phyloP scores from a whole-genome alignment of 495 filamentous ascomycete genomes.

The Hypoxylon crocopeplum region DNA sequence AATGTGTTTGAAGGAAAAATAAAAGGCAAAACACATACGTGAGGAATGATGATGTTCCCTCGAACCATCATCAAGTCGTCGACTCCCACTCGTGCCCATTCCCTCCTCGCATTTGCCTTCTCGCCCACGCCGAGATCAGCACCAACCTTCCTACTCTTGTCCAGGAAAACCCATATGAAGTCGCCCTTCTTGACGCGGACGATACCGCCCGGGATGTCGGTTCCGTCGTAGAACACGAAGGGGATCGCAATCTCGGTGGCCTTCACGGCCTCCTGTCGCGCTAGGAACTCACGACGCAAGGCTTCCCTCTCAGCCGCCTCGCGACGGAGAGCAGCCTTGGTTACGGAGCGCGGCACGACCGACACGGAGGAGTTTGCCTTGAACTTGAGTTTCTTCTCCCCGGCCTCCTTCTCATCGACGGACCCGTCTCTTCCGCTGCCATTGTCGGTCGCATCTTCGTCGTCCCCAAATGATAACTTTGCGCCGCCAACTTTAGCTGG shows the following conservation, averaged over 20 bases:
- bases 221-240: conserved; percentile 99
- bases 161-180: conserved; percentile 87
- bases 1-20: background rate
- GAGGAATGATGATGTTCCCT: conserved; percentile 91
- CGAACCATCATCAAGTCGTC: conserved; percentile 95
- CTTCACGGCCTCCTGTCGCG: conserved; percentile 85
- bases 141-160: conserved; percentile 87
- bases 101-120: conserved; percentile 69
- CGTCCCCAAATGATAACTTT: conserved; percentile 52
- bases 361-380: conserved; percentile 70
- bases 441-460: conserved; percentile 29
- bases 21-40: conserved; percentile 67
- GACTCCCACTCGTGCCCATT: conserved; percentile 94
- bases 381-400: conserved; percentile 53
- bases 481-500: conserved; percentile 23
- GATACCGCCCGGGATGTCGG: conserved; percentile 83
- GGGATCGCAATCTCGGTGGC: conserved; percentile 88
- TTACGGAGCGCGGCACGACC: conserved; percentile 78
- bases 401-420: conserved; percentile 70
- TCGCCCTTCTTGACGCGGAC: conserved; percentile 93
- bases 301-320: conserved; percentile 84
- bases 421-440: conserved; percentile 53
- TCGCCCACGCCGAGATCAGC: conserved; percentile 79
- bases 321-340: conserved; percentile 80
- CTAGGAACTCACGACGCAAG: conserved; percentile 83